phyloP scores from a whole-genome alignment of 495 filamentous ascomycete genomes.

The Aspergillus baeticus region DNA sequence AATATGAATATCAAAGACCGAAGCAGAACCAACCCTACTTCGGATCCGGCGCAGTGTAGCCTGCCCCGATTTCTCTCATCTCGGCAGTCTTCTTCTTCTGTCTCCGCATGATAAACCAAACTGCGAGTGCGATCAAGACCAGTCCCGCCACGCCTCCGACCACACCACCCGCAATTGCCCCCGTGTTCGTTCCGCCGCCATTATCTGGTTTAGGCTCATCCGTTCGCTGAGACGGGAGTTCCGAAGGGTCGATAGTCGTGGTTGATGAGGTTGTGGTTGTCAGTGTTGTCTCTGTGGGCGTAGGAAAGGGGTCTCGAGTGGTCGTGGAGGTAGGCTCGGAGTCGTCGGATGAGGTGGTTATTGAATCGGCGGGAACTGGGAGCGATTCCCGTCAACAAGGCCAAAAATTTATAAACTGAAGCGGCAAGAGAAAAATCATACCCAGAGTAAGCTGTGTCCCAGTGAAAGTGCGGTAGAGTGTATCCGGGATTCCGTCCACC shows the following conservation, averaged over 20 bases:
- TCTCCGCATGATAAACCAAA: neutral
- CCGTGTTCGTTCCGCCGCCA: neutral
- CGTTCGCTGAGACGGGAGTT: neutral
- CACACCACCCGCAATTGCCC: conserved; percentile 6
- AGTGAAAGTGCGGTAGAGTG: neutral
- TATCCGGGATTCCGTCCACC: neutral
- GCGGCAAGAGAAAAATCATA: neutral
- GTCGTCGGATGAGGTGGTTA: too few species aligned
- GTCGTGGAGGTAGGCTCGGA: neutral
- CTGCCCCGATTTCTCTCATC: conserved; percentile 6
- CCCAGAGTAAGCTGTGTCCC: neutral
- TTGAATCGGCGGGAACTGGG: neutral
- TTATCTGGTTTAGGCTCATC: neutral
- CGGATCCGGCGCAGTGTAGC: neutral
- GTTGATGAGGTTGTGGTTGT: neutral
- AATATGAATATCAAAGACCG: too few species aligned
- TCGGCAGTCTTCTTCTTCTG: conserved; percentile 9
- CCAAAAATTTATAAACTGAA: neutral
- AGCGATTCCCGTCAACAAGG: neutral
- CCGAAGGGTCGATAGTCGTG: too few species aligned
- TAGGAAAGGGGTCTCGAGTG: too few species aligned
- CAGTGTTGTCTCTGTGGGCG: neutral
- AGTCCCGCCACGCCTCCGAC: conserved; percentile 3
- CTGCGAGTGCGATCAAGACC: neutral
- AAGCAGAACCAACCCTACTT: neutral